phyloP scores from a whole-genome alignment of 495 filamentous ascomycete genomes.

The Aspergillus incahuasiensis region DNA sequence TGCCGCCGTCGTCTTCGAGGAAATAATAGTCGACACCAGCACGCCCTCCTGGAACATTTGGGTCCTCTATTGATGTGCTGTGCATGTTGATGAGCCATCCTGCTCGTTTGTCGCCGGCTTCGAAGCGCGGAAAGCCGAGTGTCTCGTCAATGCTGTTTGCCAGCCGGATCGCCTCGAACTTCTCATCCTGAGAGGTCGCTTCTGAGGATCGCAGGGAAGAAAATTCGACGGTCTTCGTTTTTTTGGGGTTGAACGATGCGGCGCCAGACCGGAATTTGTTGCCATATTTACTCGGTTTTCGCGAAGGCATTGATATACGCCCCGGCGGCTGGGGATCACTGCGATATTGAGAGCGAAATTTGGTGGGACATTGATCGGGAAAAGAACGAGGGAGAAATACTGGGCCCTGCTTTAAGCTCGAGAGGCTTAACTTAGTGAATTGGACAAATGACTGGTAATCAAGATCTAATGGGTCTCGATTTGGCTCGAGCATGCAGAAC shows the following conservation, averaged over 20 bases:
- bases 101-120: conserved; percentile 76
- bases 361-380: conserved; percentile 26
- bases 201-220: conserved; percentile 69
- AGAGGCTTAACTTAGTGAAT: background rate
- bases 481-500: conserved; percentile 15
- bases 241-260: conserved; percentile 49
- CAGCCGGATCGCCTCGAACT: conserved; percentile 74
- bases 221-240: conserved; percentile 72
- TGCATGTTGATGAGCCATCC: conserved; percentile 97
- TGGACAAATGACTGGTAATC: background rate
- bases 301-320: conserved; percentile 50
- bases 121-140: conserved; percentile 90
- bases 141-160: conserved; percentile 89
- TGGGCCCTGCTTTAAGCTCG: background rate
- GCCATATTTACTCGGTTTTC: conserved; percentile 52
- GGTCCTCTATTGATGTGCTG: conserved; percentile 79
- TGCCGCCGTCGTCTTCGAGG: conserved; percentile 85
- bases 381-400: background rate
- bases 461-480: conserved; percentile 18
- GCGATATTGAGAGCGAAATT: background rate
- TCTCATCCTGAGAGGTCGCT: conserved; percentile 80
- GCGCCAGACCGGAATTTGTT: conserved; percentile 48
- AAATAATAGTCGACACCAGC: conserved; percentile 97
- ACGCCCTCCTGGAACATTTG: conserved; percentile 72
- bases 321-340: conserved; percentile 25